Evolutionary conservation across 2,329 filamentous ascomycete genomes (phyloP).

Genomic region (Ceratocystis huliohia): DNA sequence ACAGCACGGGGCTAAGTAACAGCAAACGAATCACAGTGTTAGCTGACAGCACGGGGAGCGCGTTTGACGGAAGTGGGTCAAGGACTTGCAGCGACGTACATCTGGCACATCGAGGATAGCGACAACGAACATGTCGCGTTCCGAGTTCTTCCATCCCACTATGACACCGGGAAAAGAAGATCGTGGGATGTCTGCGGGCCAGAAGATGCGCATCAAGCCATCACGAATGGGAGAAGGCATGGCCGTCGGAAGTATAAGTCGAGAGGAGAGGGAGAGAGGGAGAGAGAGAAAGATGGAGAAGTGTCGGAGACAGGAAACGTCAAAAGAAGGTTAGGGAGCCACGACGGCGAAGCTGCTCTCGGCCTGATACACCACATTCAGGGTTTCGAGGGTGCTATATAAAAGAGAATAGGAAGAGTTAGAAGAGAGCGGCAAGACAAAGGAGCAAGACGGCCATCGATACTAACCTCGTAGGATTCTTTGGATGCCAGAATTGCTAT

Average conservation of each 20-base stretch:
- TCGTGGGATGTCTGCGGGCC: conserved; percentile 73
- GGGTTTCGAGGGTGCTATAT: conserved; percentile 67
- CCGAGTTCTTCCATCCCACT: conserved; percentile 91
- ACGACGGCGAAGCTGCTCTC: conserved; percentile 85
- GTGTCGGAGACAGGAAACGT: conserved; percentile 23
- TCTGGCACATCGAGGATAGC: conserved; percentile 84
- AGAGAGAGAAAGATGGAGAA: no score
- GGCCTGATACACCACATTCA: conserved; percentile 74
- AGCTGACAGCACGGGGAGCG: not conserved
- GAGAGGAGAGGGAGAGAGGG: conserved; percentile 12
- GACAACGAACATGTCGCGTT: conserved; percentile 78
- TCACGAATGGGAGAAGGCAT: conserved; percentile 58
- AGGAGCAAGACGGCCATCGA: not conserved
- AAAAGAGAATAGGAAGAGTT: conserved; percentile 8
- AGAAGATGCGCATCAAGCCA: conserved; percentile 96
- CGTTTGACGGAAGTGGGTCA: not conserved
- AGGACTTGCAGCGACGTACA: conserved; percentile 37
- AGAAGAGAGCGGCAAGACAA: not conserved
- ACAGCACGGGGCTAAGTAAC: conserved; percentile 56
- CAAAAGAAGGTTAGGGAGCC: conserved; percentile 63
- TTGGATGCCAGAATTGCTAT: conserved; percentile 68
- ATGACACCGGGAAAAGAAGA: conserved; percentile 69
- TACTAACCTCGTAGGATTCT: conserved; percentile 65
- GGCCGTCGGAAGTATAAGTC: conserved; percentile 24
- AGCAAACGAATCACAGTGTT: not conserved